Evolutionary conservation across 2,329 filamentous ascomycete genomes (phyloP).

Genomic region (Aureobasidium sp.): DNA sequence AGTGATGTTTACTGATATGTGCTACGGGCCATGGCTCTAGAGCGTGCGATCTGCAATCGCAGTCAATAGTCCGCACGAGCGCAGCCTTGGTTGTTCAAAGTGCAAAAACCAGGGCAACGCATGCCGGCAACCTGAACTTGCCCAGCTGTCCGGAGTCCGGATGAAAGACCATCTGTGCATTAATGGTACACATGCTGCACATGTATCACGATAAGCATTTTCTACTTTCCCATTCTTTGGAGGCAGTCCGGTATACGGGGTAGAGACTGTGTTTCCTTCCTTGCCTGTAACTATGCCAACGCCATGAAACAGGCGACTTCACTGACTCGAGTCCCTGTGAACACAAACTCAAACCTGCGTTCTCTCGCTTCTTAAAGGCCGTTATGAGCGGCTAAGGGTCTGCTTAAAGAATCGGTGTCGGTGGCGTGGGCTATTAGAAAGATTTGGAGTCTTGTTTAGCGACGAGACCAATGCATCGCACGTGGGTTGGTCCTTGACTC

Average conservation of each 20-base stretch:
- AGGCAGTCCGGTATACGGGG: too few species aligned
- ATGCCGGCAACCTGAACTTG: neutral
- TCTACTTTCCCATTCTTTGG: too few species aligned
- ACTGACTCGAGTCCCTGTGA: neutral
- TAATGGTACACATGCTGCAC: neutral
- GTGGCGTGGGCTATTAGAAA: conserved; percentile 1
- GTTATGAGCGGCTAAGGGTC: neutral
- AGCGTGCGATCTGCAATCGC: neutral
- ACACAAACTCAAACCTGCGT: neutral
- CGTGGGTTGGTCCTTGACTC: neutral
- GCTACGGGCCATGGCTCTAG: neutral
- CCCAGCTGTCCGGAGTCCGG: neutral
- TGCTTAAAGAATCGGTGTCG: neutral
- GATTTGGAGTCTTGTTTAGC: neutral
- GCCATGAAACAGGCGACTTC: neutral
- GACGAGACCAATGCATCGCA: neutral
- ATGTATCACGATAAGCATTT: neutral
- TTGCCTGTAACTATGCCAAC: neutral
- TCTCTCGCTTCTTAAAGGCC: neutral
- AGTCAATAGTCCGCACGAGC: neutral
- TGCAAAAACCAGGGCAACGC: neutral
- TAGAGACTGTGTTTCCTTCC: neutral
- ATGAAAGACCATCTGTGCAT: neutral
- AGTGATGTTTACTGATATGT: neutral
- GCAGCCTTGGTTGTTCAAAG: neutral